Base-by-base conservation (phyloP, 2,329 filamentous ascomycete species). In the Cyclaneusma minus region DNA sequence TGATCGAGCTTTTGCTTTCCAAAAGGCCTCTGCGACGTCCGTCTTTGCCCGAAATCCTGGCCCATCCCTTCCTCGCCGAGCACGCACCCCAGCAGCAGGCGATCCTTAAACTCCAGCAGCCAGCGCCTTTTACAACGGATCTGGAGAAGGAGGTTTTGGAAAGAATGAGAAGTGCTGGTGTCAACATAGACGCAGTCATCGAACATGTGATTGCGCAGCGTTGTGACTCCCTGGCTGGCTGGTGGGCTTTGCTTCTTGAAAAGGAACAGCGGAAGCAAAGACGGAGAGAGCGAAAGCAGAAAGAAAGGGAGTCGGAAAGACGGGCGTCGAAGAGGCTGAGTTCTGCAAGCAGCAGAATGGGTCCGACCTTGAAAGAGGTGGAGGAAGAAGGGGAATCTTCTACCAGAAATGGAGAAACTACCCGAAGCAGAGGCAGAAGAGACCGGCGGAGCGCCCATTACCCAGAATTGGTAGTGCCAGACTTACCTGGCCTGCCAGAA, bases 201-300 rank as follows among this genome's bases (percentile, higher is more conserved):
- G 87, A 95, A 47, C 91, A 89, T 41, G 89, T 98, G 3, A 53
- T 93, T 18, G 71, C 84, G 4, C 83, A 93, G 48, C 68, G 82
- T 37, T 95, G 89, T 45, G 87, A 98, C 51, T 68, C 77, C 5
- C 57, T 98, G 25, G 82, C 84, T 26, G 89, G 89, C 5, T 98
- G 89, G 89, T 98, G 89, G 89, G 80, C 82, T 3, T 54, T 98
- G 15, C 56, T 98, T 20, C 71, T 95, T 7, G 89, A 95, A 45
- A 98, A 95, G 49, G 89, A 98, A 46, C 71, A 84, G 47, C 71
- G 84, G 6, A 98, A 98, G 50, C 75, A 85, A 36, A 65, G 58
- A 34, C 64, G 84, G 33, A 64, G 76, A 35, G 84, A 94, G 42
- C 68, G 72, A 28, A 94, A 87, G 46, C 69, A 87, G 6, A 83